Percentiles rank a stretch among this genome's conserved stretches.
Evolutionary conservation across 2,329 filamentous ascomycete species (phyloP).

Genomic region (Madurella mycetomatis): DNA sequence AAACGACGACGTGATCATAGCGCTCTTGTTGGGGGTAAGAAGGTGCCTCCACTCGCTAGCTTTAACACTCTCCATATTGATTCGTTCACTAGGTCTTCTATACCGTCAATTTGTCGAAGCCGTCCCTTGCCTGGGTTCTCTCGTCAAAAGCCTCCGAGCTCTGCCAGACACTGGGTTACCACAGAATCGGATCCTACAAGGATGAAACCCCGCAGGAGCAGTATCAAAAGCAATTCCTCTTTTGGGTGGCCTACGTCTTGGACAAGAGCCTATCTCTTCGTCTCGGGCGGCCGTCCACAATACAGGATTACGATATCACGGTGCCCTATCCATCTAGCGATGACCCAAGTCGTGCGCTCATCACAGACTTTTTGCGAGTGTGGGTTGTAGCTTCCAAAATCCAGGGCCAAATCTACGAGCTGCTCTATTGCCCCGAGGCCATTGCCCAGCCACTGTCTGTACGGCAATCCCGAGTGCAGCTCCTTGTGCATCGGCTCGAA

Average conservation of each 20-base stretch:
- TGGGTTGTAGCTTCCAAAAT: slow-evolving; percentile 54
- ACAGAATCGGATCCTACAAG: slow-evolving; percentile 38
- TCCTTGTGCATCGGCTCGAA: slow-evolving; percentile 1
- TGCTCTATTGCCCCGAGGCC: slow-evolving; percentile 48
- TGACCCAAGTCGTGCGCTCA: slow-evolving; percentile 7
- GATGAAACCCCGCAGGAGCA: slow-evolving; percentile 30
- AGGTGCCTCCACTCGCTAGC: neutral
- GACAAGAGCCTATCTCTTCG: slow-evolving; percentile 55
- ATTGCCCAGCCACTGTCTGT: slow-evolving; percentile 37
- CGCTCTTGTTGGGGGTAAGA: slow-evolving; percentile 52
- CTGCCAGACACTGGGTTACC: slow-evolving; percentile 59
- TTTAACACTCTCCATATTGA: neutral
- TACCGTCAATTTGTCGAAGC: slow-evolving; percentile 56
- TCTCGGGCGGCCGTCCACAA: slow-evolving; percentile 53
- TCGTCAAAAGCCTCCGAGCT: slow-evolving; percentile 55
- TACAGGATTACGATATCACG: slow-evolving; percentile 54
- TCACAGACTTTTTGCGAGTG: slow-evolving; percentile 38
- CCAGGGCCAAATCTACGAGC: slow-evolving; percentile 55
- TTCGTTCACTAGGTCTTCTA: slow-evolving; percentile 46
- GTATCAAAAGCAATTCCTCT: slow-evolving; percentile 30
- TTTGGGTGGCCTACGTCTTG: slow-evolving; percentile 50
- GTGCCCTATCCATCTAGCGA: slow-evolving; percentile 34
- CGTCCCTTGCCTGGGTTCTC: slow-evolving; percentile 60
- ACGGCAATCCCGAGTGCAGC: slow-evolving; percentile 34
- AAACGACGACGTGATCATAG: slow-evolving; percentile 50